Evolutionary conservation across 495 filamentous ascomycete species (phyloP), one percentile per base, ranked within the genome.

Genomic region (Aspergillus sclerotioniger): DNA sequence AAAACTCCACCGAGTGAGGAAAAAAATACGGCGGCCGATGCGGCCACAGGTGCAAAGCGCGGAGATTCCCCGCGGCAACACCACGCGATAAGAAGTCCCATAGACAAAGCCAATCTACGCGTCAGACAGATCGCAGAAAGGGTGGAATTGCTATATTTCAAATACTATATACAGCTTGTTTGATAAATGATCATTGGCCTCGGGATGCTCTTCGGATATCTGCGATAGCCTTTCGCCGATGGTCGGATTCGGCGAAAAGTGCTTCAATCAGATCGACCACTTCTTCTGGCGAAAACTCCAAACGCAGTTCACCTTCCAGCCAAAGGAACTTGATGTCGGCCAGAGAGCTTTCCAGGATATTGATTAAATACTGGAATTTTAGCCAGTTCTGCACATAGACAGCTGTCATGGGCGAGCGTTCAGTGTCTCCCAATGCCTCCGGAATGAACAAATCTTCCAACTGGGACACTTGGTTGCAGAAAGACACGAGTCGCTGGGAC

Each of bases 261-360:
- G 91, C 86, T 61, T 87, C 78, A 48, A 99, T 88, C 72, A 99
- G 63, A 62, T 98, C 94, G 17, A 96, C 77, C 39, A 98, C 83
- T 75, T 97, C 94, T 44, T 90, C 90, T 4, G 77, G 78, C 15
- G 86, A 84, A 70, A 96, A 96, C 60, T 95, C 91, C 54, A 94
- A 63, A 63, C 86, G 86, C 52, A 97, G 71, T 64, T 92, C 90
- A 47, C 90, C 90, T 64, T 97, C 92, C 46, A 84, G 76, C 90
- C 92, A 98, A 50, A 96, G 71, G 65, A 83, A 96, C 66, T 85
- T 85, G 61, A 99, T 93, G 61, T 99, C 93, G 52, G 84, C 87
- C 44, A 98, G 76, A 53, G 89, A 90, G 63, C 90, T 92, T 71
- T 98, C 91, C 51, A 99, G 72, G 51, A 99, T 90, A 67, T 96